These are phyloP conservation scores for Boletus rex-veris DNA, from an alignment of 768 basidiomycete genomes.

Conservation along the genomic window DNA sequence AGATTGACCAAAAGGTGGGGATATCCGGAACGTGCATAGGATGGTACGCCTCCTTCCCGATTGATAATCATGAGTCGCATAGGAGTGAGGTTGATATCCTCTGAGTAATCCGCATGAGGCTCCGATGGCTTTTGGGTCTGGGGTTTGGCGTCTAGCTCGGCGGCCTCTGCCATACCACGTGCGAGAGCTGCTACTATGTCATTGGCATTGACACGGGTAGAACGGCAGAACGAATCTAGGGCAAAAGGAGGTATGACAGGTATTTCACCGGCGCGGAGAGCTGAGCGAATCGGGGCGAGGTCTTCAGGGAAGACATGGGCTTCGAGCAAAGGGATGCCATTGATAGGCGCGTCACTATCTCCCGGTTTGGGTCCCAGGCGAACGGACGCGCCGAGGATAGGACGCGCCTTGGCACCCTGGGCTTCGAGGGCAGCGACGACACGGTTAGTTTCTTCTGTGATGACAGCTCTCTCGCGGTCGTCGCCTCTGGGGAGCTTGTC, in stretches of 20 bases:
- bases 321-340: slow-evolving; percentile 52
- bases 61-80: slow-evolving; percentile 97
- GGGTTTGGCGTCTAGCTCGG: slow-evolving; percentile 45
- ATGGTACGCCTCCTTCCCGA: slow-evolving; percentile 93
- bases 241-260: slow-evolving; percentile 94
- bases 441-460: slow-evolving; percentile 81
- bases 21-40: slow-evolving; percentile 90
- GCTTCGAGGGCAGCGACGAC: slow-evolving; percentile 78
- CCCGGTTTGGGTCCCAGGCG: slow-evolving; percentile 74
- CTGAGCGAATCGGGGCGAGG: slow-evolving; percentile 80
- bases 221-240: slow-evolving; percentile 85
- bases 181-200: slow-evolving; percentile 86
- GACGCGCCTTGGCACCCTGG: slow-evolving; percentile 84
- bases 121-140: slow-evolving; percentile 27
- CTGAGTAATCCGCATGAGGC: slow-evolving; percentile 39
- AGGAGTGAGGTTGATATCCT: slow-evolving; percentile 82
- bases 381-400: slow-evolving; percentile 83
- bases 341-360: slow-evolving; percentile 29
- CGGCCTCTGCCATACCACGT: slow-evolving; percentile 70
- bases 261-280: slow-evolving; percentile 91
- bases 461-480: slow-evolving; percentile 59
- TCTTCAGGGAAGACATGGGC: slow-evolving; percentile 79
- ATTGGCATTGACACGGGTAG: slow-evolving; percentile 81
- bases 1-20: slow-evolving; percentile 97
- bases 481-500: slow-evolving; percentile 70